phyloP scores from a whole-genome alignment of 345 rosid genomes.

The Melaleuca alternifolia region DNA sequence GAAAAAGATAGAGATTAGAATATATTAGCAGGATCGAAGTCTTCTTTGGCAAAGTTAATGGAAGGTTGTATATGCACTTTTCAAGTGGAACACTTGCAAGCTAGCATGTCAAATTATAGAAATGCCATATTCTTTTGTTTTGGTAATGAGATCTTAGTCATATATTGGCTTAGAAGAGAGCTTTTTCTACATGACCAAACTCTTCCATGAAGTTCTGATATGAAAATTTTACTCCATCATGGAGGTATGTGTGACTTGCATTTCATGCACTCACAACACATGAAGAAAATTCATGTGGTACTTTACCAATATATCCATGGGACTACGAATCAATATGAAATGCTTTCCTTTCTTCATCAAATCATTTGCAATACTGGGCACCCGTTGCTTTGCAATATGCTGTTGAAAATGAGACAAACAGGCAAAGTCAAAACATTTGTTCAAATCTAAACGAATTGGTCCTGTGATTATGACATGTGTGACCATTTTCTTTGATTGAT shows the following conservation, averaged over 20 bases:
- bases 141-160: background rate
- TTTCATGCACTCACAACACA: background rate
- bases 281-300: background rate
- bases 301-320: conserved; percentile 64
- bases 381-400: conserved; percentile 64
- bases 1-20: background rate
- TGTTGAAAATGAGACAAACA: conserved; percentile 8
- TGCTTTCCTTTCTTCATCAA: conserved; percentile 75
- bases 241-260: background rate
- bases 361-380: conserved; percentile 51
- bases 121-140: background rate
- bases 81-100: background rate
- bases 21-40: background rate
- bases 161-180: background rate
- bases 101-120: background rate
- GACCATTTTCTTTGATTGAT: background rate
- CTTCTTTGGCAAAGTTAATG: background rate
- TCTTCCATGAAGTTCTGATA: background rate
- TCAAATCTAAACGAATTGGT: background rate
- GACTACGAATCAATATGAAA: conserved; percentile 66
- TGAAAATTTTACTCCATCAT: background rate
- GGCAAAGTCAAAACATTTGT: background rate
- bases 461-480: background rate
- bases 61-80: background rate
- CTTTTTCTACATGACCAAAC: background rate